Evolutionary conservation across 2,329 filamentous ascomycete species (phyloP).

Genomic region (Cryphonectria nitschkei): DNA sequence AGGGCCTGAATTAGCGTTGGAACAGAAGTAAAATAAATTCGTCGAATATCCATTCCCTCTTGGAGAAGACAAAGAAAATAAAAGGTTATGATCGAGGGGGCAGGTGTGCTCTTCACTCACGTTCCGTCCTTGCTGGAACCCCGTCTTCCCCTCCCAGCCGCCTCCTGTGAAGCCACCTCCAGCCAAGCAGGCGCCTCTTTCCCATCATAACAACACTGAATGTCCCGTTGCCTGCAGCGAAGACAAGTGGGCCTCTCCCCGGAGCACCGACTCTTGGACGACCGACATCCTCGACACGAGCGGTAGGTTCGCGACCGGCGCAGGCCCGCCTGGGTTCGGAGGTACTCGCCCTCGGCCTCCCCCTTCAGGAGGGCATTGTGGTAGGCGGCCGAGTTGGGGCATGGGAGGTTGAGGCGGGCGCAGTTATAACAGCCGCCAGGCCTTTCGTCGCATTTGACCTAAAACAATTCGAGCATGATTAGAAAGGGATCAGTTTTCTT

Average conservation of each 20-base stretch:
- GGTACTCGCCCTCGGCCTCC: constrained; percentile 17
- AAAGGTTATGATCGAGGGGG: too few relatives aligned
- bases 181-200: constrained; percentile 30
- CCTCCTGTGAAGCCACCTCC: constrained; percentile 17
- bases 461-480: constrained; percentile 2
- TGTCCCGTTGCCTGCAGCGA: constrained; percentile 25
- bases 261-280: constrained; percentile 29
- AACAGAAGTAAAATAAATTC: not conserved
- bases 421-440: constrained; percentile 25
- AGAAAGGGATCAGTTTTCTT: not conserved
- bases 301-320: constrained; percentile 29
- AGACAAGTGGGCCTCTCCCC: constrained; percentile 29
- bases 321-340: constrained; percentile 26
- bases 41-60: not conserved
- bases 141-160: not conserved
- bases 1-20: not conserved
- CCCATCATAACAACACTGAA: constrained; percentile 30
- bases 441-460: constrained; percentile 32
- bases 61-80: not conserved
- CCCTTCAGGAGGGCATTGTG: constrained; percentile 13
- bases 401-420: constrained; percentile 25
- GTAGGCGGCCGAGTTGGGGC: constrained; percentile 23
- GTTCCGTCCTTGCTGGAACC: not conserved
- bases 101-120: not conserved
- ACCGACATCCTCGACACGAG: constrained; percentile 28